Evolutionary conservation across 2,329 filamentous ascomycete genomes (phyloP).

Genomic region (Verticillium klebahnii): DNA sequence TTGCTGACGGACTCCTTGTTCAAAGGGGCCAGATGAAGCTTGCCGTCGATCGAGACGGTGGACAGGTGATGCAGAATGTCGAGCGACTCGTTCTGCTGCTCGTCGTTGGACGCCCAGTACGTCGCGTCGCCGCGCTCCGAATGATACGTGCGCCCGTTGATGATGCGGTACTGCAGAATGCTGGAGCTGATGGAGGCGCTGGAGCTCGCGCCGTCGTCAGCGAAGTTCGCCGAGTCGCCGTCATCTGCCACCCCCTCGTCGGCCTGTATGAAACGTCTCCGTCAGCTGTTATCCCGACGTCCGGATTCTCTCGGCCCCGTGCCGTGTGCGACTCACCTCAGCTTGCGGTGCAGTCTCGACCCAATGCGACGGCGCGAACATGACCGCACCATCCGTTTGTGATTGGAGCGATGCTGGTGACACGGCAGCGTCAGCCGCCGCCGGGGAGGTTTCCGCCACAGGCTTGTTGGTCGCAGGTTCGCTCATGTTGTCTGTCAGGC

Average conservation of each 20-base stretch:
- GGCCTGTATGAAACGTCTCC: background rate
- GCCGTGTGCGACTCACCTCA: background rate
- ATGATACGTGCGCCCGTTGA: constrained; percentile 25
- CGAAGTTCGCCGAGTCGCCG: constrained; percentile 10
- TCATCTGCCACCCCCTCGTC: background rate
- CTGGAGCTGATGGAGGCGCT: constrained; percentile 22
- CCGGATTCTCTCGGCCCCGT: background rate
- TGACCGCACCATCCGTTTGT: background rate
- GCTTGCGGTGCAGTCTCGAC: background rate
- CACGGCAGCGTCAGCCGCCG: background rate
- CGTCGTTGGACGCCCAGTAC: constrained; percentile 27
- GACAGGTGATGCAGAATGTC: constrained; percentile 23
- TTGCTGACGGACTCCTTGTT: constrained; percentile 21
- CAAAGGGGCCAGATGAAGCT: constrained; percentile 19
- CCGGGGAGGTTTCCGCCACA: background rate
- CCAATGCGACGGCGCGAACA: background rate
- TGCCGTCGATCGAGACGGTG: constrained; percentile 17
- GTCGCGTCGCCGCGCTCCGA: constrained; percentile 19
- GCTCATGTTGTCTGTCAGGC: no score
- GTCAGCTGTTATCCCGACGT: background rate
- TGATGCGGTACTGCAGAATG: constrained; percentile 23
- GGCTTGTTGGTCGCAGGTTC: no score
- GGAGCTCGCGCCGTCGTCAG: constrained; percentile 3
- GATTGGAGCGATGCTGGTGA: background rate
- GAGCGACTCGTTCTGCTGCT: constrained; percentile 22